Conservation (phyloP, 306 rosid species). For the Quercus mongolica region DNA sequence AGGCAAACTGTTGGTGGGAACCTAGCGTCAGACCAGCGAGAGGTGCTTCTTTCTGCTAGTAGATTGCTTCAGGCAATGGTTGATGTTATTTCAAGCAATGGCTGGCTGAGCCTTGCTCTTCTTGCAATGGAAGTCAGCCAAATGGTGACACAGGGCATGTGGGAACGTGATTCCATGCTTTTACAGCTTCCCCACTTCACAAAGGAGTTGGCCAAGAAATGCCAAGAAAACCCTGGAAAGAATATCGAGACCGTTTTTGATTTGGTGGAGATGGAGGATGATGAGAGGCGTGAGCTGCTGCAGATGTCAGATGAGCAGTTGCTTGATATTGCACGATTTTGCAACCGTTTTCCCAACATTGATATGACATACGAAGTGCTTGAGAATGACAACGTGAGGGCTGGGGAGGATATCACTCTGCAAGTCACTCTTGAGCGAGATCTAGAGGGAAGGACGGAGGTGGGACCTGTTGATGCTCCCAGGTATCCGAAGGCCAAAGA, state of each 20-base stretch:
- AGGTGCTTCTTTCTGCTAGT: slow-evolving; percentile 79
- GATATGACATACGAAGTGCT: slow-evolving; percentile 71
- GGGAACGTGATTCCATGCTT: slow-evolving; percentile 93
- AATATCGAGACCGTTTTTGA: slow-evolving; percentile 78
- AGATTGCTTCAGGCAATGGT: slow-evolving; percentile 91
- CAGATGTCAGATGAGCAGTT: slow-evolving; percentile 73
- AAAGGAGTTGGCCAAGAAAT: slow-evolving; percentile 78
- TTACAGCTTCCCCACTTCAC: slow-evolving; percentile 92
- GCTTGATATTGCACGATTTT: slow-evolving; percentile 73
- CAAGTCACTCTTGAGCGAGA: slow-evolving; percentile 76
- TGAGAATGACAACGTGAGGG: slow-evolving; percentile 49
- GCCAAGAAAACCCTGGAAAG: slow-evolving; percentile 68
- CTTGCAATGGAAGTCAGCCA: slow-evolving; percentile 96
- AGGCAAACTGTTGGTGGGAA: slow-evolving; percentile 82
- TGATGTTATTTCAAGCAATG: slow-evolving; percentile 88
- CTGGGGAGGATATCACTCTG: slow-evolving; percentile 62
- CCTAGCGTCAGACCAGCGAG: slow-evolving; percentile 79
- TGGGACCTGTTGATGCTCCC: slow-evolving; percentile 67
- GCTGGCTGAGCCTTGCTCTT: slow-evolving; percentile 83
- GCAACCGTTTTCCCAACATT: slow-evolving; percentile 80
- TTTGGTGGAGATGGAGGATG: slow-evolving; percentile 88
- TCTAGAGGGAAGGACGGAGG: slow-evolving; percentile 66
- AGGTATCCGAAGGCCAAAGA: slow-evolving; percentile 86
- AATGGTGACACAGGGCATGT: slow-evolving; percentile 93
- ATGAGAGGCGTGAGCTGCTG: slow-evolving; percentile 70